These are phyloP conservation scores for Penicillium salamii DNA, from an alignment of 495 filamentous ascomycete species.

Conservation along the genomic window DNA sequence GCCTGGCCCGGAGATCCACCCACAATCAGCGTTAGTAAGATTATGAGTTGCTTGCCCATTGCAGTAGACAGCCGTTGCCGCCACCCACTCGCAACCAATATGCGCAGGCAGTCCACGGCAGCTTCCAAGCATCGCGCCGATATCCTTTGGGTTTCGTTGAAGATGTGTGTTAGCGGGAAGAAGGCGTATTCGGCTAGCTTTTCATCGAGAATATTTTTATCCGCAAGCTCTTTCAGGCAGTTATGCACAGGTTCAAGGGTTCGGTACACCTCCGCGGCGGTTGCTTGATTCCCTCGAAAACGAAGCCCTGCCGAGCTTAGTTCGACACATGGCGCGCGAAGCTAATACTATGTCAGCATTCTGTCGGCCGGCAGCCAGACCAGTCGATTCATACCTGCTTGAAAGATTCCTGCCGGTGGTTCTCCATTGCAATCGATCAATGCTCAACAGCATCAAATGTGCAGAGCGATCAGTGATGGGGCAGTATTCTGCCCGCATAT, in stretches of 20 bases:
- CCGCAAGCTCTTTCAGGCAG: constrained; percentile 51
- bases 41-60: constrained; percentile 78
- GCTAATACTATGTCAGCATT: constrained; percentile 39
- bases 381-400: constrained; percentile 27
- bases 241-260: constrained; percentile 53
- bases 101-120: constrained; percentile 65
- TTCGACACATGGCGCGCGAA: constrained; percentile 74
- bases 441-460: background rate
- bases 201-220: constrained; percentile 60
- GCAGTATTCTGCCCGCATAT: constrained; percentile 16
- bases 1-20: constrained; percentile 61
- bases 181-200: constrained; percentile 93
- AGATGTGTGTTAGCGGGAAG: constrained; percentile 85
- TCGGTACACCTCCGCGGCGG: constrained; percentile 51
- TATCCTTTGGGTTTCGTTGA: constrained; percentile 69
- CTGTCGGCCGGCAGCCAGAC: background rate
- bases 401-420: constrained; percentile 39
- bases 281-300: constrained; percentile 52
- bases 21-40: constrained; percentile 77
- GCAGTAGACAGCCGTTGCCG: constrained; percentile 59
- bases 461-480: background rate
- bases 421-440: constrained; percentile 29
- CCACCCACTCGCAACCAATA: constrained; percentile 79
- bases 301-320: constrained; percentile 68
- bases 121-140: constrained; percentile 72